These are phyloP conservation scores for Iberis pinnata DNA, from an alignment of 345 rosid species.

Conservation along the genomic window DNA sequence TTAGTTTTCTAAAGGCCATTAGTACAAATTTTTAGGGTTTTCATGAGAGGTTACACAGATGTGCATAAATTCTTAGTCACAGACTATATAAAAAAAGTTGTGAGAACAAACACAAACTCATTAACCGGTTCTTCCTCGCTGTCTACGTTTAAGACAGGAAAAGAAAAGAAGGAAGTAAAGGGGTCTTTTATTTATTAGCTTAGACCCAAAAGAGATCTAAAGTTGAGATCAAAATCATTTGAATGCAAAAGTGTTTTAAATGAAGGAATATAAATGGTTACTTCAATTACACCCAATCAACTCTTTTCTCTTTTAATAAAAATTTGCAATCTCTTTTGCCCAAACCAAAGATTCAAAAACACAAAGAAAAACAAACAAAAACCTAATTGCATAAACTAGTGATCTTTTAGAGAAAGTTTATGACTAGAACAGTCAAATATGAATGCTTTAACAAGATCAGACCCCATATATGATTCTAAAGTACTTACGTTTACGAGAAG, in stretches of 20 bases:
- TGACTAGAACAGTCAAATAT: conserved; percentile 31
- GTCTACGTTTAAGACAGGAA: conserved; percentile 21
- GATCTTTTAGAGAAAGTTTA: conserved; percentile 23
- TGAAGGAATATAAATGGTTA: conserved; percentile 29
- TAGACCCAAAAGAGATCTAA: conserved; percentile 31
- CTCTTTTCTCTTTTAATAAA: conserved; percentile 20
- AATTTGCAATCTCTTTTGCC: conserved; percentile 22
- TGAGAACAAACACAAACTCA: conserved; percentile 24
- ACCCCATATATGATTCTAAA: conserved; percentile 25
- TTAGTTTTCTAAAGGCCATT: conserved; percentile 7
- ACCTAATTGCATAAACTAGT: conserved; percentile 19
- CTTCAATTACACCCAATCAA: conserved; percentile 33
- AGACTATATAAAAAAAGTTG: conserved; percentile 23
- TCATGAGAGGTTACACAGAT: conserved; percentile 11
- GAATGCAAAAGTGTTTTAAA: conserved; percentile 26
- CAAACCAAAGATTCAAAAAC: conserved; percentile 25
- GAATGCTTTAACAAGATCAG: conserved; percentile 25
- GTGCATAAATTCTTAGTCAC: conserved; percentile 17
- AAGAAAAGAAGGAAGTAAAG: not conserved
- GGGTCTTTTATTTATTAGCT: conserved; percentile 29
- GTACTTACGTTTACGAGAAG: conserved; percentile 31
- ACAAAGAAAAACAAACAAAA: not conserved
- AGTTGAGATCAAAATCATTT: conserved; percentile 18
- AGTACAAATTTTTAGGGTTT: too few species aligned
- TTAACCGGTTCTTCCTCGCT: conserved; percentile 17